A percentile compares a stretch with the other conserved stretches of the same genome.
Conservation (phyloP, 148 eudicot species). For the Vaccinium myrtillus region DNA sequence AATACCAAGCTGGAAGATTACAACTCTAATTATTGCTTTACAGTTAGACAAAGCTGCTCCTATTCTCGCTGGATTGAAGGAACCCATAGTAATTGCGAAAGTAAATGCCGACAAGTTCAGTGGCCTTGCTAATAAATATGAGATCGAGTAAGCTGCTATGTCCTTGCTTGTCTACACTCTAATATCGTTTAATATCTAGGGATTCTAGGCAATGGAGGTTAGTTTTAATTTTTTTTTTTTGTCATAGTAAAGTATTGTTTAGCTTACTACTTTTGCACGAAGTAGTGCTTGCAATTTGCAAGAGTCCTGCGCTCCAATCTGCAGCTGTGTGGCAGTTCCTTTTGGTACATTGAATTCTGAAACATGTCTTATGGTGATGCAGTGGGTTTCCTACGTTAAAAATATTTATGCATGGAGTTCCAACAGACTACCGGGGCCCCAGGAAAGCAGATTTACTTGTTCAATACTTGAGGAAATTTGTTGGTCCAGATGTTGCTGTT, state of each 20-base stretch:
- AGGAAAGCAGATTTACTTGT: conserved; percentile 75
- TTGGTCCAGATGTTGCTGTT: conserved; percentile 77
- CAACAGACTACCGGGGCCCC: conserved; percentile 81
- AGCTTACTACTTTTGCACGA: neutral
- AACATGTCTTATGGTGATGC: conserved; percentile 28
- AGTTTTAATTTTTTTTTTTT: neutral
- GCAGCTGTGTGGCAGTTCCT: conserved; percentile 5
- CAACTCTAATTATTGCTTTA: conserved; percentile 20
- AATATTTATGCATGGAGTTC: conserved; percentile 85
- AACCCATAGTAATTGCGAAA: conserved; percentile 84
- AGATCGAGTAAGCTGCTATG: conserved; percentile 69
- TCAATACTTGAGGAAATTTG: conserved; percentile 74
- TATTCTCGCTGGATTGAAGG: conserved; percentile 66
- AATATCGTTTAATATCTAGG: conserved; percentile 3
- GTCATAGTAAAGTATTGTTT: neutral
- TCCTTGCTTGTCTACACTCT: conserved; percentile 12
- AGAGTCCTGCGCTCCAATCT: neutral
- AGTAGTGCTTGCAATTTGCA: neutral
- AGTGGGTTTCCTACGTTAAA: conserved; percentile 95
- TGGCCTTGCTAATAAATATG: conserved; percentile 68
- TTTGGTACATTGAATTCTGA: neutral
- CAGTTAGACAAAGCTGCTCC: conserved; percentile 96
- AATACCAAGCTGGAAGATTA: conserved; percentile 12
- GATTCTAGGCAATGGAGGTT: neutral
- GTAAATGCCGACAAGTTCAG: conserved; percentile 81